These are phyloP conservation scores for Colletotrichum tanaceti DNA, from an alignment of 2,329 filamentous ascomycete species.

Conservation along the genomic window DNA sequence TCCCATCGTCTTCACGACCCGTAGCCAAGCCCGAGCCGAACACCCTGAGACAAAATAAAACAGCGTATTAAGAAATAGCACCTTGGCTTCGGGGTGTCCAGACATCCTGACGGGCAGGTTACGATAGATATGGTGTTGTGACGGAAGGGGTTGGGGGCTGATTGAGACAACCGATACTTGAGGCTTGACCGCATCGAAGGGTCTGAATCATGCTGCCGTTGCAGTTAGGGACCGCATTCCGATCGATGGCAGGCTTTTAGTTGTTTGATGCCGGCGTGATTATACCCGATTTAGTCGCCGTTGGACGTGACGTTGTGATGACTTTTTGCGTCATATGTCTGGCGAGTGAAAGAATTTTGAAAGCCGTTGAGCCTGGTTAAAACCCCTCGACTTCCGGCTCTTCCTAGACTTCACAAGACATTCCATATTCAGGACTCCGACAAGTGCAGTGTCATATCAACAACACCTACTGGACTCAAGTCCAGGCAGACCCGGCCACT, in stretches of 20 bases:
- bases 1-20: neutral
- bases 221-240: constrained; percentile 27
- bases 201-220: constrained; percentile 24
- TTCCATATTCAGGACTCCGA: neutral
- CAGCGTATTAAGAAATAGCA: neutral
- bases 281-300: constrained; percentile 14
- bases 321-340: constrained; percentile 26
- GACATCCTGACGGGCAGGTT: constrained; percentile 9
- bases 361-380: constrained; percentile 16
- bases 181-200: constrained; percentile 23
- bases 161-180: constrained; percentile 31
- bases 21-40: neutral
- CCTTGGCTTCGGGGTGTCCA: constrained; percentile 17
- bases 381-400: neutral
- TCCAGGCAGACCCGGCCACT: neutral
- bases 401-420: constrained; percentile 11
- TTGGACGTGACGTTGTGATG: constrained; percentile 30
- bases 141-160: constrained; percentile 28
- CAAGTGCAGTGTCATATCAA: neutral
- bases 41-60: constrained; percentile 15
- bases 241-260: constrained; percentile 18
- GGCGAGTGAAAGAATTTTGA: neutral
- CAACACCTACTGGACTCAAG: neutral
- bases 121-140: constrained; percentile 16
- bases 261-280: constrained; percentile 23